Conservation (phyloP, 2,329 filamentous ascomycete species). For the Aspergillus aculeatus region DNA sequence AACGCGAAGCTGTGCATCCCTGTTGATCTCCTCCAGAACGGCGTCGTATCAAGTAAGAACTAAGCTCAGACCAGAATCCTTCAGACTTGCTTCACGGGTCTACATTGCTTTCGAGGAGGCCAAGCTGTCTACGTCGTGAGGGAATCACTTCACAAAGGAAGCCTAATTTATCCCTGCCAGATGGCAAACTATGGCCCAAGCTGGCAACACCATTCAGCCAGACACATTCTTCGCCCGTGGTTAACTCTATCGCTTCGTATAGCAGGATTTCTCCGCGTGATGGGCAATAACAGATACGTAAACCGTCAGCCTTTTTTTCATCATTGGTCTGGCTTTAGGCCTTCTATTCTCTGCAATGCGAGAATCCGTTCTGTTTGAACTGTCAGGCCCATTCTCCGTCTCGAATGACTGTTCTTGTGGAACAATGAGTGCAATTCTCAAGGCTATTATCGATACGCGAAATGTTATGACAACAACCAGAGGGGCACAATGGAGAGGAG, state of each 20-base stretch:
- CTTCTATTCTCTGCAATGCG: background rate
- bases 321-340: background rate
- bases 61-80: background rate
- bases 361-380: background rate
- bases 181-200: background rate
- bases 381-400: background rate
- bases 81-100: background rate
- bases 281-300: background rate
- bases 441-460: too few relatives aligned
- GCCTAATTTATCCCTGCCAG: background rate
- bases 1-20: background rate
- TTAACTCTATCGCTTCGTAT: background rate
- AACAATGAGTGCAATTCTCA: background rate
- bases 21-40: background rate
- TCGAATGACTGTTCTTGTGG: background rate
- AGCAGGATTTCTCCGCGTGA: background rate
- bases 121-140: background rate
- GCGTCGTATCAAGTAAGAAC: background rate
- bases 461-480: background rate
- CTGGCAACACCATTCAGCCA: too few relatives aligned
- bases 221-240: too few relatives aligned
- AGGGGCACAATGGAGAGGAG: background rate
- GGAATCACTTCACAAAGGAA: background rate
- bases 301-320: background rate
- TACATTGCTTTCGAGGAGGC: background rate